A percentile compares a stretch with the other conserved stretches of the same genome.
These are phyloP conservation scores for Senna tora DNA, from an alignment of 306 rosid species.

Conservation along the genomic window DNA sequence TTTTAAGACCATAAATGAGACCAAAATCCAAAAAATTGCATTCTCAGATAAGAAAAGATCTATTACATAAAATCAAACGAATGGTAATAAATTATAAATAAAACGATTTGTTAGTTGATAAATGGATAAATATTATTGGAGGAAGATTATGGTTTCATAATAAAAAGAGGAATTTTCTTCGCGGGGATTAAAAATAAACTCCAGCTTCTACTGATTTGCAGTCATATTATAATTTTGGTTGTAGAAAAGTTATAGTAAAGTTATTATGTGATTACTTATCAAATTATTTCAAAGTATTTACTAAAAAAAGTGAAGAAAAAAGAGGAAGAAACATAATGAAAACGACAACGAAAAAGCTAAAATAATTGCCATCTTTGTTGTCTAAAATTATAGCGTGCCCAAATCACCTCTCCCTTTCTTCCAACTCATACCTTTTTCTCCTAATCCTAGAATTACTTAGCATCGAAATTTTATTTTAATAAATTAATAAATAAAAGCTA, in stretches of 20 bases:
- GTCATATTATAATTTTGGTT: neutral
- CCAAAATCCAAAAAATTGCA: neutral
- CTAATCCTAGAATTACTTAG: neutral
- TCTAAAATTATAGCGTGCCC: neutral
- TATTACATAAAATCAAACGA: neutral
- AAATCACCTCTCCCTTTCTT: neutral
- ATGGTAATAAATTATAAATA: too few species aligned
- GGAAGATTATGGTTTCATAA: too few species aligned
- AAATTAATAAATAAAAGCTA: neutral
- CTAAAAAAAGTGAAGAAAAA: neutral
- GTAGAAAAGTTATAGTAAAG: neutral
- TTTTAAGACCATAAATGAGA: neutral
- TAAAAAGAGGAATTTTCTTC: too few species aligned
- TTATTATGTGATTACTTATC: neutral
- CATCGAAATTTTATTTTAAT: neutral
- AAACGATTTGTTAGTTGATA: neutral
- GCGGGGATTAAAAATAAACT: too few species aligned
- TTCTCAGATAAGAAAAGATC: neutral
- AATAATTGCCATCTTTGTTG: conserved; percentile 11
- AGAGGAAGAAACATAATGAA: neutral
- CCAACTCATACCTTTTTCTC: neutral
- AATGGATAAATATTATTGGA: too few species aligned
- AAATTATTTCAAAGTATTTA: neutral
- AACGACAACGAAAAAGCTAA: neutral
- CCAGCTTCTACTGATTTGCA: neutral